Evolutionary conservation across 305 asterid genomes (phyloP), one percentile per base, ranked within the genome.

Genomic region (Ruellia speciosa): DNA sequence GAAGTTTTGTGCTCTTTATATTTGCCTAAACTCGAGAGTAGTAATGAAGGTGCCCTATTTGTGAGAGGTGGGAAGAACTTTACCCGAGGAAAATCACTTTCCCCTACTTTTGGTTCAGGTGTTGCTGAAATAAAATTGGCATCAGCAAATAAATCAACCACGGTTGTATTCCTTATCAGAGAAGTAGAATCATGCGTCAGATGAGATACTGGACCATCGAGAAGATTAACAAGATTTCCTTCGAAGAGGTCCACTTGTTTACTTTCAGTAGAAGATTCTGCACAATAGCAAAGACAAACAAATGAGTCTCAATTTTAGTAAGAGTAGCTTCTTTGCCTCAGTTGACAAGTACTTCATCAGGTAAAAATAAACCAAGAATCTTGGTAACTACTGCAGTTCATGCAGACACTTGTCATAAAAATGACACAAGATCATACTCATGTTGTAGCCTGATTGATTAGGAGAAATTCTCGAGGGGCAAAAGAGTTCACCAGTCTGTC

Each of bases 81-180:
- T 69, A 90, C 98, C 85, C 75, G 84, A 60, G 81, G 58, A 47
- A 54, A 62, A 58, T 78, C 70, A 60, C 67, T 50, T 58, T 65
- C 72, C 67, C 62, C 75, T 8, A 67, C 62, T 69, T 76, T 72
- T 15, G 52, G 60, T 45, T 60, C 72, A 19, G 95, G 63, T 49
- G 80, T 49, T 61, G 90, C 85, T 17, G 94, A 81, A 61, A 80
- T 85, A 80, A 90, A 90, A 78, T 66, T 69, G 57, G 88, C 87
- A 79, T 77, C 88, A 51, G 94, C 92, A 77, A 90, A 90, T 69
- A 87, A 88, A 78, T 88, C 98, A 67, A 83, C 86, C 66, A 82
- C 88, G 93, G 54, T 16, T 79, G 51, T 24, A 67, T 66, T 75
- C 51, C 66, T 66, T 57, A 63, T 73, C 47, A 62, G 62, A 34